Evolutionary conservation across 208 protist genomes (phyloP), one percentile per base, ranked within the genome.

Genomic region (Entamoeba invadens): DNA sequence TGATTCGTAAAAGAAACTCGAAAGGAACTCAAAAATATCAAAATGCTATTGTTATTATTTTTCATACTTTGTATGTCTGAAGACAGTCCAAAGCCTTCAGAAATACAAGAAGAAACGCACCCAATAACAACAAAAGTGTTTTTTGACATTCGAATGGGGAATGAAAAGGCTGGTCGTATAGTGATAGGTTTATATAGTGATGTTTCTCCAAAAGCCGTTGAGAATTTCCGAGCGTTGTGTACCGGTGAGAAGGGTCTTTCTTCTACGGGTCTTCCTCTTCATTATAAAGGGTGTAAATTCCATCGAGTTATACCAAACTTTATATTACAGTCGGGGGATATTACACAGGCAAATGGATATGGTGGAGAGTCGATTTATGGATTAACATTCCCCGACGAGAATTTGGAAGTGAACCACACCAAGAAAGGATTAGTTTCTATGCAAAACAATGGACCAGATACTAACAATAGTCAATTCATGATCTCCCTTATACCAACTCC

Each of bases 311-410:
- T 99, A 45, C 94, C 96, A 8, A 96, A 96, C 25, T 98, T 98
- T 94, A 98, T 98, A 97, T 96, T 98, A 93, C 98, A 99, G 95
- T 98, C 98, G 93, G 99, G 99, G 94, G 98, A 99, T 95, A 21
- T 93, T 46, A 3, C 46, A n/a, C 10, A 10, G 25, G 96, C 97
- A 93, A 98, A 99, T 96, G 98, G 98, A 77, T 98, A 96, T 31
- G 98, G 98, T 93, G 98, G 98, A 38, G 97, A 99, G 94, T 98
- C 97, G 50, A 99, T 99, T 96, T 99, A 99, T 96, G 98, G 98
- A 18, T 94, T 95, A 10, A 95, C 95, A 93, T 98, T 98, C 44
- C 97, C 97, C 0, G 98, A 98, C 93, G 98, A 99, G 94, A 98
- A 97, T n/a, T 98, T 98, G 93, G 77, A 14, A 45, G 18, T 91